Base-by-base conservation (phyloP, 495 filamentous ascomycete genomes). In the Aspergillus nidulans region DNA sequence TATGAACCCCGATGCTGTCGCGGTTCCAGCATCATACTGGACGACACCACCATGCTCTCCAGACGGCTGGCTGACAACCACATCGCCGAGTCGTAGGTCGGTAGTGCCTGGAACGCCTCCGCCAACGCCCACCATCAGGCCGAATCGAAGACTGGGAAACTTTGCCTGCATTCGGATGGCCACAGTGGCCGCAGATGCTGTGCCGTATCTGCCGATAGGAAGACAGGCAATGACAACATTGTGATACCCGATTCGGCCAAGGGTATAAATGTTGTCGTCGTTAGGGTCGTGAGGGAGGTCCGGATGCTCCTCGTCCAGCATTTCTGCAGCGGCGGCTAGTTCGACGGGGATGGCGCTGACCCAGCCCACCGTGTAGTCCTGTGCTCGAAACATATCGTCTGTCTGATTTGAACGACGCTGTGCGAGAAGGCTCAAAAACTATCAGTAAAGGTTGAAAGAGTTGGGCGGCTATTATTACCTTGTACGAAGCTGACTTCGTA, bases 11-110 rank as follows among this genome's bases (percentile, higher is more conserved):
- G 39, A 34, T 15, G 60, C 8, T 10, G 21, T 26, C 7, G 62
- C 56, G 38, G 76, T 79, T 7, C 75, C 77, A 49, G 64, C 66
- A 39, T 74, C 68, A 54, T 69, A 74, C 47, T 72, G 69, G 2
- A 52, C 10, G 0, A 67, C 68, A 0, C 68, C 69, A 18, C 65
- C 58, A 40, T 52, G 30, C 0, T 7, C 36, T 5, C 32, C 43
- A 8, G 15, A 48, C 4, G 67, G 64, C 5, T 57, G 51, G 36
- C 70, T 70, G 25, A 73, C 63, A 0, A 73, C 69, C 4, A 75
- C 55, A 61, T 73, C 69, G 9, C 72, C 70, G 1, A 75, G 62
- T 7, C 68, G 63, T 23, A 73, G 66, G 56, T 69, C 63, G 12
- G 48, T 28, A 20, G 26, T 12, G 3, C 30, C 53, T 18, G 71